Conservation (phyloP, 495 filamentous ascomycete species). For the Hypomontagnella submonticulosa region DNA sequence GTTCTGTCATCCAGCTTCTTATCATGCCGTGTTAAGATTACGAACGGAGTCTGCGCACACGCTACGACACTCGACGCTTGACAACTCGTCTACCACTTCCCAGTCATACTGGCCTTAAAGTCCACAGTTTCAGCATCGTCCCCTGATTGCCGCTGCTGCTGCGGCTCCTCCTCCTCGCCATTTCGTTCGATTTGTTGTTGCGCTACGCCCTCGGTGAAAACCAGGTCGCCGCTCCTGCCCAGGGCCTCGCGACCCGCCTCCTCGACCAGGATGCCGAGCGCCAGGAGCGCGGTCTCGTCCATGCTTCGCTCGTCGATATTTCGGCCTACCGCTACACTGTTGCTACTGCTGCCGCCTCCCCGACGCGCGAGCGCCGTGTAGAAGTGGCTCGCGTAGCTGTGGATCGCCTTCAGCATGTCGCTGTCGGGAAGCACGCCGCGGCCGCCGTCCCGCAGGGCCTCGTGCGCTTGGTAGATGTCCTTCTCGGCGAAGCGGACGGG, state of each 20-base stretch:
- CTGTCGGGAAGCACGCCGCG: conserved; percentile 69
- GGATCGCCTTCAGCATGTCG: conserved; percentile 79
- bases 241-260: conserved; percentile 73
- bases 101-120: conserved; percentile 28
- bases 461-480: conserved; percentile 73
- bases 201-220: conserved; percentile 73
- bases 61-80: conserved; percentile 23
- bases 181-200: conserved; percentile 27
- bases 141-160: no score
- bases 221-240: conserved; percentile 78
- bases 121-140: conserved; percentile 28
- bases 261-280: conserved; percentile 83
- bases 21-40: conserved; percentile 22
- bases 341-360: no score
- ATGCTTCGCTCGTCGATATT: conserved; percentile 70
- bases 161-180: conserved; percentile 9
- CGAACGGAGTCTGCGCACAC: neutral
- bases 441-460: conserved; percentile 56
- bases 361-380: conserved; percentile 62
- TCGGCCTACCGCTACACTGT: conserved; percentile 41
- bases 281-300: conserved; percentile 87
- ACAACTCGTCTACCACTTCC: conserved; percentile 13
- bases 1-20: conserved; percentile 22
- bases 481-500: conserved; percentile 73
- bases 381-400: conserved; percentile 77